Percentiles rank a stretch among this genome's conserved stretches.
Conservation (phyloP, 2,329 filamentous ascomycete species). For the Fusarium citri region DNA sequence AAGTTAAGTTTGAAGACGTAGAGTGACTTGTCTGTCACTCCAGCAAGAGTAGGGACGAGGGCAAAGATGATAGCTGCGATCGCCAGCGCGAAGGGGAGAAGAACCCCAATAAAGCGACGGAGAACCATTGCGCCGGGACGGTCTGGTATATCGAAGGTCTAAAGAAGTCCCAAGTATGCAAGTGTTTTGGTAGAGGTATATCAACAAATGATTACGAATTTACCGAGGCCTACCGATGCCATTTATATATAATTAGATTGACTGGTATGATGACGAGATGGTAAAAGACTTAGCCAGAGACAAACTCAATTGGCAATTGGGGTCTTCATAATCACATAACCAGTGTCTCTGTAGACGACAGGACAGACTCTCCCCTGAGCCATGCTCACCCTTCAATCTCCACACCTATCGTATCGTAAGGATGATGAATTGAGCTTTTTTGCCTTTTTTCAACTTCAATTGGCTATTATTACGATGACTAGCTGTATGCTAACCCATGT, state of each 20-base stretch:
- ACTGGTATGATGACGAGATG: neutral
- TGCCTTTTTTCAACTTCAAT: neutral
- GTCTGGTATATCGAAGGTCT: neutral
- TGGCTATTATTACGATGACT: neutral
- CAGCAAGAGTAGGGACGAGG: neutral
- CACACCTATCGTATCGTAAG: neutral
- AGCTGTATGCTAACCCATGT: neutral
- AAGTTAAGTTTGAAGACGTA: neutral
- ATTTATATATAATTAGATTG: neutral
- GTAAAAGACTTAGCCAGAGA: neutral
- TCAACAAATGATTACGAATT: too few relatives aligned
- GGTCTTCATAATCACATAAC: neutral
- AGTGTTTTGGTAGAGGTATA: neutral
- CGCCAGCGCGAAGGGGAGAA: neutral
- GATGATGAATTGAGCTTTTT: neutral
- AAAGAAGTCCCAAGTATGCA: neutral
- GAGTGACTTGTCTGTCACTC: conserved; percentile 1
- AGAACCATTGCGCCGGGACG: neutral
- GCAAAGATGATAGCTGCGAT: neutral
- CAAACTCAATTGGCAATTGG: neutral
- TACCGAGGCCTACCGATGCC: neutral
- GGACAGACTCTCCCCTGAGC: neutral
- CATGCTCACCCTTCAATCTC: neutral
- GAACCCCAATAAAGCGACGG: neutral
- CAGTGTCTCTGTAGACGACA: neutral